phyloP scores from a whole-genome alignment of 2,329 filamentous ascomycete genomes.

The Fusarium sterilihyphosum region DNA sequence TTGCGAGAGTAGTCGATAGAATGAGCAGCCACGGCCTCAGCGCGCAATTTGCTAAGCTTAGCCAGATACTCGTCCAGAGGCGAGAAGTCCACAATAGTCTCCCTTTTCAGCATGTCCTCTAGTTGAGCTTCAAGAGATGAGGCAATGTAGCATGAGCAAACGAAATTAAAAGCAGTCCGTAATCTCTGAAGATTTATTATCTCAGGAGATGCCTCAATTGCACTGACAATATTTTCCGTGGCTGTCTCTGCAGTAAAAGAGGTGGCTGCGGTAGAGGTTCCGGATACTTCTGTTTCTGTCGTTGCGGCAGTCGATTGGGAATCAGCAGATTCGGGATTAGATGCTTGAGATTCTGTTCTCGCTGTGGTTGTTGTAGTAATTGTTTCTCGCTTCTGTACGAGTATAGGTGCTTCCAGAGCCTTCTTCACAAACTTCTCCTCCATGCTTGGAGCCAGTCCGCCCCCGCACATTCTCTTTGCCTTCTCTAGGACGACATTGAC shows the following conservation, averaged over 20 bases:
- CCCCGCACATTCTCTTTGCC: conserved; percentile 72
- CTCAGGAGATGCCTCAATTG: conserved; percentile 58
- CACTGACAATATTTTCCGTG: conserved; percentile 50
- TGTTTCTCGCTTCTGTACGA: conserved; percentile 69
- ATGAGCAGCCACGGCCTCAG: conserved; percentile 76
- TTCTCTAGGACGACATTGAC: conserved; percentile 73
- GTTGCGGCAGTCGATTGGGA: conserved; percentile 56
- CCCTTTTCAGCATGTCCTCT: conserved; percentile 50
- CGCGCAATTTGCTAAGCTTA: conserved; percentile 72
- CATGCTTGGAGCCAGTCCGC: conserved; percentile 78
- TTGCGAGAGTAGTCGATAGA: conserved; percentile 79
- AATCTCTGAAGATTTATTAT: conserved; percentile 70
- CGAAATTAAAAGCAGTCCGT: conserved; percentile 71
- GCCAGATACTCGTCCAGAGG: conserved; percentile 77
- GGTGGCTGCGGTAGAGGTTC: conserved; percentile 58
- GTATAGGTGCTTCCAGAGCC: conserved; percentile 78
- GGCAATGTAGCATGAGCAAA: conserved; percentile 70
- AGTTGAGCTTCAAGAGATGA: conserved; percentile 55
- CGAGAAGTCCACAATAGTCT: conserved; percentile 68
- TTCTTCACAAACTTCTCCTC: conserved; percentile 86
- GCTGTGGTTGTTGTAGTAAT: conserved; percentile 8
- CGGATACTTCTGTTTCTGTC: conserved; percentile 51
- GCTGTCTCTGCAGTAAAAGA: conserved; percentile 51
- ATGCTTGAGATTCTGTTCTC: conserved; percentile 31
- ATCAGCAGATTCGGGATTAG: conserved; percentile 46